Conservation (phyloP, 2,329 filamentous ascomycete genomes). For the Aspergillus phoenicis region DNA sequence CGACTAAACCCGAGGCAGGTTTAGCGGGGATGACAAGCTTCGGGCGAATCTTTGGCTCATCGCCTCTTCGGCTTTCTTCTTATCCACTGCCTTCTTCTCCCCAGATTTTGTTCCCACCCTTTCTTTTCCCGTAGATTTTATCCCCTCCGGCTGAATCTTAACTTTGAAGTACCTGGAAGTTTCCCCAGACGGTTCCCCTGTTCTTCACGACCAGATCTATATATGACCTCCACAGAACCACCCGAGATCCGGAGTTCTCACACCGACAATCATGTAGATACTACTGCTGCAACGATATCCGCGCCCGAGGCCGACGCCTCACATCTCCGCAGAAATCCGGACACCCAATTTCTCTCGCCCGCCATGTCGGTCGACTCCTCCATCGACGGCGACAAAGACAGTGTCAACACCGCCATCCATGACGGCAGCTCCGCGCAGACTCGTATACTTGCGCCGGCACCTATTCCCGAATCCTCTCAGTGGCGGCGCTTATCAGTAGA, state of each 20-base stretch:
- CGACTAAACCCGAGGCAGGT: conserved; percentile 12
- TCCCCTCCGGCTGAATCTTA: background rate
- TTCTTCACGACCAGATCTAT: background rate
- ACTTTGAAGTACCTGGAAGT: conserved; percentile 1
- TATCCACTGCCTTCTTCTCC: background rate
- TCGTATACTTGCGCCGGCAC: conserved; percentile 12
- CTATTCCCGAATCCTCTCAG: conserved; percentile 19
- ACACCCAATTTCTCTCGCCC: conserved; percentile 1
- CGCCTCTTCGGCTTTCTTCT: background rate
- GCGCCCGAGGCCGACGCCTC: conserved; percentile 7
- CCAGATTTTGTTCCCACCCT: background rate
- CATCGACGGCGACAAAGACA: conserved; percentile 22
- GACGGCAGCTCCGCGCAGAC: conserved; percentile 10
- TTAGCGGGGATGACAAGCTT: conserved; percentile 13
- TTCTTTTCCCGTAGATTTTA: background rate
- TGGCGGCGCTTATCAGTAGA: conserved; percentile 19
- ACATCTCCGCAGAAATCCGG: conserved; percentile 2
- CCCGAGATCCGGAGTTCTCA: conserved; percentile 7
- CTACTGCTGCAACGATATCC: background rate
- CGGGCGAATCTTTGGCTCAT: background rate
- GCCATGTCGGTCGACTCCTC: background rate
- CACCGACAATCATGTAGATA: conserved; percentile 19
- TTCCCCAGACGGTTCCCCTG: background rate
- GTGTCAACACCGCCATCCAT: conserved; percentile 23
- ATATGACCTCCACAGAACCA: conserved; percentile 18